A percentile compares a stretch with the other conserved stretches of the same genome.
These are phyloP conservation scores for Zizania latifolia DNA, from an alignment of 176 grass and related monocot species.

Conservation along the genomic window DNA sequence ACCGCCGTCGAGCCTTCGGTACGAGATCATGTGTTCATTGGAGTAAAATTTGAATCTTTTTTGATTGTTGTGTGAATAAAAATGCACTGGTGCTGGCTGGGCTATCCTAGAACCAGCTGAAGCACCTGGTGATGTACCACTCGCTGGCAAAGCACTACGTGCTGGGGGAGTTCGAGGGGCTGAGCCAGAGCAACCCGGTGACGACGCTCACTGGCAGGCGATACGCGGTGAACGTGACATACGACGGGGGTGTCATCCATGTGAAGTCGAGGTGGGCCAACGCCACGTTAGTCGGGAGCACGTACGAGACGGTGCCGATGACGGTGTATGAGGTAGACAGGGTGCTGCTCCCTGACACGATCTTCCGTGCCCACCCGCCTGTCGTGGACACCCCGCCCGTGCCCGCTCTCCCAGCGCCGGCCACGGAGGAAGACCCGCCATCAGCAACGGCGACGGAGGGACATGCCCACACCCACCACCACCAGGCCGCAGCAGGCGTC, in stretches of 20 bases:
- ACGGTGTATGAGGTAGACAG: constrained; percentile 35
- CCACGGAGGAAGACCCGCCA: no score
- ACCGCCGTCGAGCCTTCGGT: constrained; percentile 27
- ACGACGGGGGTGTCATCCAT: background rate
- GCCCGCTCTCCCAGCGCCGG: no score
- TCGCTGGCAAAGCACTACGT: constrained; percentile 30
- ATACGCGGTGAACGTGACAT: constrained; percentile 43
- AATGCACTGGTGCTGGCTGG: constrained; percentile 3
- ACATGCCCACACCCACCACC: no score
- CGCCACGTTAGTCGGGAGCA: constrained; percentile 17
- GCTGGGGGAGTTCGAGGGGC: constrained; percentile 19
- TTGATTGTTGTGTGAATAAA: background rate
- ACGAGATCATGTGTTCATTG: no score
- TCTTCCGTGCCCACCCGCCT: constrained; percentile 30
- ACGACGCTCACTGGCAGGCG: constrained; percentile 26
- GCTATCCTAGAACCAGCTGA: constrained; percentile 12
- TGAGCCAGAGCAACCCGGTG: constrained; percentile 31
- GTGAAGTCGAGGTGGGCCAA: constrained; percentile 22
- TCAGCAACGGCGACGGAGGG: no score
- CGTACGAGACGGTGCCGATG: constrained; percentile 24
- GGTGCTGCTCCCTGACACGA: constrained; percentile 35
- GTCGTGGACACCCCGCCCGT: background rate
- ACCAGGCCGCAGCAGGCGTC: no score
- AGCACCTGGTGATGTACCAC: constrained; percentile 44
- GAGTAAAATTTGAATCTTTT: no score